These are phyloP conservation scores for Crataegus laevigata DNA, from an alignment of 306 rosid genomes.

Conservation along the genomic window DNA sequence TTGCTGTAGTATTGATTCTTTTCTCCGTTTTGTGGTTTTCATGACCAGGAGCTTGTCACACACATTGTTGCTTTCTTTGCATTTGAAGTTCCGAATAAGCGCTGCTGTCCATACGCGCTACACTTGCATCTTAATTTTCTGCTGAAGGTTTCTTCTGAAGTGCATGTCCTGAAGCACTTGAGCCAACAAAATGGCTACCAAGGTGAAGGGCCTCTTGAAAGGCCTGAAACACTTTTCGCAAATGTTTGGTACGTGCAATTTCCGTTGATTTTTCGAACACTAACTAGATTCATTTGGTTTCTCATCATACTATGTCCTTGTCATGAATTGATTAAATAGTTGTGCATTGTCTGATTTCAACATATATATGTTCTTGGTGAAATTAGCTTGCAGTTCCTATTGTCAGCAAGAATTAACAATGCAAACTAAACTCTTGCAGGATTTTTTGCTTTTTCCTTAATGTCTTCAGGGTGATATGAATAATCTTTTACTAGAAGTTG, in stretches of 20 bases:
- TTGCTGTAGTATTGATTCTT: not conserved
- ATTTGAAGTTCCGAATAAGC: slow-evolving; percentile 19
- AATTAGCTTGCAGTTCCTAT: not conserved
- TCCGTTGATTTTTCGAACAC: not conserved
- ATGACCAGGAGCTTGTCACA: not conserved
- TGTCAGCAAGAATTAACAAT: not conserved
- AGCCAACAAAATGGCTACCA: slow-evolving; percentile 26
- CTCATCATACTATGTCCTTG: not conserved
- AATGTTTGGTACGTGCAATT: slow-evolving; percentile 62
- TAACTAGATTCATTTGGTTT: not conserved
- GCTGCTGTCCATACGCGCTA: not conserved
- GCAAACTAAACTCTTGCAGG: not conserved
- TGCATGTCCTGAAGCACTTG: slow-evolving; percentile 9
- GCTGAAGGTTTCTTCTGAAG: slow-evolving; percentile 9
- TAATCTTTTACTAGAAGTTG: not conserved
- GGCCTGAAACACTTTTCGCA: slow-evolving; percentile 79
- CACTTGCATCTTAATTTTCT: not conserved
- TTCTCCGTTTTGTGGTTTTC: slow-evolving; percentile 1
- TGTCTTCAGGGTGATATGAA: not conserved
- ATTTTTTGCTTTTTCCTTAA: not conserved
- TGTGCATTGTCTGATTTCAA: not conserved
- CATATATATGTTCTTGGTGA: not conserved
- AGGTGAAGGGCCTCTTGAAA: slow-evolving; percentile 74
- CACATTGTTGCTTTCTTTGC: not conserved
- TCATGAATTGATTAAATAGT: not conserved